Conservation (phyloP, 2,329 filamentous ascomycete genomes). For the Colletotrichum tropicale region DNA sequence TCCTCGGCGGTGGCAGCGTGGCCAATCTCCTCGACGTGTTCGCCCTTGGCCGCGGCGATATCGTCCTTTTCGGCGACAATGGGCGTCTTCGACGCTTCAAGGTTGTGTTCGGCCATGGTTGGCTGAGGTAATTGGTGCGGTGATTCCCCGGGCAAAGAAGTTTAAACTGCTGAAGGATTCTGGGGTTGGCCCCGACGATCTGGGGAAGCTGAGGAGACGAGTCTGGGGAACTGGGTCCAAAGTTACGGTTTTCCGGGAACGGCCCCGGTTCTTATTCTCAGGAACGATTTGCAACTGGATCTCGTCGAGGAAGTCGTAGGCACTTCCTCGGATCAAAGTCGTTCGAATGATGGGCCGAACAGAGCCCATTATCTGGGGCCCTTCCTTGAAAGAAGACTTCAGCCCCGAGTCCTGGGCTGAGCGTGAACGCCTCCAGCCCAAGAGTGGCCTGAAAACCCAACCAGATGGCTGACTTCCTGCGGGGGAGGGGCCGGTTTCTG, state of each 20-base stretch:
- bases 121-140: background rate
- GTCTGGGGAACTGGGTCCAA: slow-evolving; percentile 6
- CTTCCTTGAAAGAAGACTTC: background rate
- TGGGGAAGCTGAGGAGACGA: background rate
- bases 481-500: background rate
- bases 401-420: background rate
- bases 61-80: slow-evolving; percentile 3
- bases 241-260: background rate
- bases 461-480: background rate
- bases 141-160: background rate
- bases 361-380: background rate
- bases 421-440: background rate
- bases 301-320: background rate
- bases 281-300: background rate
- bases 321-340: slow-evolving; percentile 15
- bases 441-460: background rate
- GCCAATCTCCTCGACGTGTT: slow-evolving; percentile 8
- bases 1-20: slow-evolving; percentile 3
- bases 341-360: background rate
- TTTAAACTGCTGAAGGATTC: background rate
- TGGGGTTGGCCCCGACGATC: background rate
- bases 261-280: slow-evolving; percentile 9
- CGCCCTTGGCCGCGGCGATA: slow-evolving; percentile 10
- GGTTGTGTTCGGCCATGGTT: background rate
- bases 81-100: background rate